Evolutionary conservation across 495 filamentous ascomycete genomes (phyloP).

Genomic region (Tricharina praecox): DNA sequence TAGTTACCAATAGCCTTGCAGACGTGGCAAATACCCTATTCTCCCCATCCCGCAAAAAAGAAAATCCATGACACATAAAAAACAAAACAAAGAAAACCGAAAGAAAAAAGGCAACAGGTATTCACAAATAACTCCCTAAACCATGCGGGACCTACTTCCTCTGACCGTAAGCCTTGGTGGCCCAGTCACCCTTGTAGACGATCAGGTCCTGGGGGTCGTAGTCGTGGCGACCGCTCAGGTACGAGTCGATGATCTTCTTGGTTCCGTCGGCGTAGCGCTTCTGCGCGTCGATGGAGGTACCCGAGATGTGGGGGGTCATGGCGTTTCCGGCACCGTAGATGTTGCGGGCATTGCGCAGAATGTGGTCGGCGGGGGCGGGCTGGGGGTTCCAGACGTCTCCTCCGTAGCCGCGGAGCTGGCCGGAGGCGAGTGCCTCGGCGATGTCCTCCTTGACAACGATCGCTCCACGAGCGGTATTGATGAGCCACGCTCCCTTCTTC

Average conservation of each 20-base stretch:
- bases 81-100: too few relatives aligned
- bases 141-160: too few relatives aligned
- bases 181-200: slow-evolving; percentile 80
- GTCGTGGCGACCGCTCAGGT: slow-evolving; percentile 71
- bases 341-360: slow-evolving; percentile 80
- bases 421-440: slow-evolving; percentile 76
- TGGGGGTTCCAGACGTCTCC: slow-evolving; percentile 67
- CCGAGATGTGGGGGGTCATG: slow-evolving; percentile 88
- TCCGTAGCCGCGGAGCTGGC: slow-evolving; percentile 92
- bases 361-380: slow-evolving; percentile 87
- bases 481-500: slow-evolving; percentile 89
- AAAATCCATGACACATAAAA: too few relatives aligned
- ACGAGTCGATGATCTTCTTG: slow-evolving; percentile 79
- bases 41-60: too few relatives aligned
- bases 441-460: slow-evolving; percentile 99
- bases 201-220: slow-evolving; percentile 87
- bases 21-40: too few relatives aligned
- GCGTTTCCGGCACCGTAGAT: slow-evolving; percentile 93
- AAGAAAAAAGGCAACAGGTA: too few relatives aligned
- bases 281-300: slow-evolving; percentile 93
- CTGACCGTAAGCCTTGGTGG: slow-evolving; percentile 88
- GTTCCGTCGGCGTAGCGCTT: slow-evolving; percentile 79
- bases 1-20: too few relatives aligned
- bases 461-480: slow-evolving; percentile 96
- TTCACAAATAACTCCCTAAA: too few relatives aligned